phyloP scores from a whole-genome alignment of 805 yeast species.

The Yamadazyma phyllophila region DNA sequence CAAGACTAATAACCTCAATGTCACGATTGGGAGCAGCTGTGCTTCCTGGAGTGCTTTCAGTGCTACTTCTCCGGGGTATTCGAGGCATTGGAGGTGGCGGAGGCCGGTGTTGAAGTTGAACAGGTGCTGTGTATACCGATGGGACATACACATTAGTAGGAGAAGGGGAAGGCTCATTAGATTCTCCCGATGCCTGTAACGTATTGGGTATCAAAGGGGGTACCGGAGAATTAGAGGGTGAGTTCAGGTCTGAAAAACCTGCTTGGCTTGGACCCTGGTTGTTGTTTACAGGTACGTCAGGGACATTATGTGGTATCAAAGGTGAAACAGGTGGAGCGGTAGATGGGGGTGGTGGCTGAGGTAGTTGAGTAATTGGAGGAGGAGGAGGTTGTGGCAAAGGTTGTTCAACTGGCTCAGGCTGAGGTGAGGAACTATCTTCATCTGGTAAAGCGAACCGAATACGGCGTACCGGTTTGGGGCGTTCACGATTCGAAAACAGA shows the following conservation, averaged over 20 bases:
- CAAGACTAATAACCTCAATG: background rate
- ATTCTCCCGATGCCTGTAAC: no score
- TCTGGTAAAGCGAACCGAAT: background rate
- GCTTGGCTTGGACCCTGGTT: no score
- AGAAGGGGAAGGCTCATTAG: no score
- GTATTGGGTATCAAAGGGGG: no score
- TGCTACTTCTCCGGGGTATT: background rate
- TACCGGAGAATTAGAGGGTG: no score
- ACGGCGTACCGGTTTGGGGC: background rate
- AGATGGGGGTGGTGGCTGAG: constrained; percentile 3
- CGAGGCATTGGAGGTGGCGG: background rate
- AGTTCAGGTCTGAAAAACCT: no score
- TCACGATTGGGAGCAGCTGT: no score
- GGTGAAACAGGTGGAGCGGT: background rate
- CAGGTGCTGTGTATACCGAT: background rate
- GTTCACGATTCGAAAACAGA: background rate
- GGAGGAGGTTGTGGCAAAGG: background rate
- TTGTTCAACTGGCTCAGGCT: background rate
- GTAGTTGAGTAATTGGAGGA: background rate
- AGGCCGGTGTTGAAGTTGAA: background rate
- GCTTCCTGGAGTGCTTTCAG: background rate
- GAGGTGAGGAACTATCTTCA: background rate
- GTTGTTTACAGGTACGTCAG: no score
- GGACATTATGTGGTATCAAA: background rate
- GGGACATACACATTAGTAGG: background rate